Conservation (phyloP, 139 green algal species). For the Chlorella sp. region DNA sequence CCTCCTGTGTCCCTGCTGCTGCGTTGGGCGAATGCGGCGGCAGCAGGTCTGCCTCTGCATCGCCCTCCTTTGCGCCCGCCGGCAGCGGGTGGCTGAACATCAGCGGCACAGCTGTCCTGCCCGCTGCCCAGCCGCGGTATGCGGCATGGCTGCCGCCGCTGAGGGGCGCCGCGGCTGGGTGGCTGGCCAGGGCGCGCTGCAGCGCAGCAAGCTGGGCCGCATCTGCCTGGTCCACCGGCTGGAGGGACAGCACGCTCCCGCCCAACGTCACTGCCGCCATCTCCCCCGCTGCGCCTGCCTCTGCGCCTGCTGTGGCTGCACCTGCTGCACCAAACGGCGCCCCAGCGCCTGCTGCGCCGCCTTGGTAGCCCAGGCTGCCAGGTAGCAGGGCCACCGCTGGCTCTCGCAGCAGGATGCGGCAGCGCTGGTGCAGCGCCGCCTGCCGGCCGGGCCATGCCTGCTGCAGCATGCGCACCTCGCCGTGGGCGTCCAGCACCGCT, state of each 20-base stretch:
- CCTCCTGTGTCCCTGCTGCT: background rate
- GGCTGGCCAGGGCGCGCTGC: slow-evolving; percentile 3
- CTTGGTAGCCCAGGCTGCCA: background rate
- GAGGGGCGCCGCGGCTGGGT: background rate
- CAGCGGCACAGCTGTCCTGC: no score
- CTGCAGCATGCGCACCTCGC: slow-evolving; percentile 9
- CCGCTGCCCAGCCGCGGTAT: background rate
- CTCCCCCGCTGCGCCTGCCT: background rate
- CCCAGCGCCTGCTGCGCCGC: background rate
- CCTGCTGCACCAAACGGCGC: background rate
- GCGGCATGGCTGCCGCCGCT: background rate
- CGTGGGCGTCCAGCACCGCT: background rate
- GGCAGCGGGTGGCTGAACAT: background rate
- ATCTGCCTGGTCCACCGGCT: background rate
- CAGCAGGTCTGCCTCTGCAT: background rate
- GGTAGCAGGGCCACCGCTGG: slow-evolving; percentile 21
- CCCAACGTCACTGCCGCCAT: background rate
- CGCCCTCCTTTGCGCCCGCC: background rate
- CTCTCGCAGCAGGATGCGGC: background rate
- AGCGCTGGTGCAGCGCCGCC: background rate
- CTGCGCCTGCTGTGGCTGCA: background rate
- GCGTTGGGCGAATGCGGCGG: background rate
- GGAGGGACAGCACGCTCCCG: background rate
- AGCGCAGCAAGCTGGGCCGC: background rate
- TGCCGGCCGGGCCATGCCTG: background rate